phyloP scores from a whole-genome alignment of 768 basidiomycete species.

The Gymnopilus junonius region DNA sequence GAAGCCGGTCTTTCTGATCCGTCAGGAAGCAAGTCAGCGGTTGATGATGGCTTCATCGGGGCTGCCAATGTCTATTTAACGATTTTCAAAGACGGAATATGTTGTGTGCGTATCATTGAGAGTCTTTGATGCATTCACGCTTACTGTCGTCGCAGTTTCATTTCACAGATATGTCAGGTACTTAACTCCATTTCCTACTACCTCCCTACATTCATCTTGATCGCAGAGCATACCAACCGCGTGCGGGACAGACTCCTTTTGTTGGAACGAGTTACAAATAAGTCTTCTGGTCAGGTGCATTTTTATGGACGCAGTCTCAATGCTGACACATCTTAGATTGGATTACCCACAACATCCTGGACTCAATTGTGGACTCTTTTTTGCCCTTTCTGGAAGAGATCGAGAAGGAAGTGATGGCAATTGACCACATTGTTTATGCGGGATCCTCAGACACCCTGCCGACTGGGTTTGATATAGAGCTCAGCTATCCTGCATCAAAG shows the following conservation, averaged over 20 bases:
- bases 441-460: conserved; percentile 5
- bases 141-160: conserved; percentile 65
- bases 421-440: conserved; percentile 72
- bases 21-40: conserved; percentile 23
- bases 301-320: not conserved
- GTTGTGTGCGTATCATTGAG: conserved; percentile 53
- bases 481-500: not conserved
- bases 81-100: conserved; percentile 88
- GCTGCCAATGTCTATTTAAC: conserved; percentile 89
- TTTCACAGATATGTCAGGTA: conserved; percentile 82
- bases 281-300: conserved; percentile 66
- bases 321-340: conserved; percentile 61
- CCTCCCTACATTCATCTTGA: conserved; percentile 1
- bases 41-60: conserved; percentile 55
- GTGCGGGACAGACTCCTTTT: conserved; percentile 73
- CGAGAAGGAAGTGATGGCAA: conserved; percentile 76
- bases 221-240: conserved; percentile 72
- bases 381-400: conserved; percentile 84
- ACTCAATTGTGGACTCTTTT: conserved; percentile 94
- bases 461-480: conserved; percentile 3
- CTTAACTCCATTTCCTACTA: not conserved
- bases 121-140: conserved; percentile 25
- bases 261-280: conserved; percentile 62
- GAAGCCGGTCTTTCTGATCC: conserved; percentile 31
- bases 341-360: conserved; percentile 92